Conservation (phyloP, 352 stramenopile species). For the Phytophthora colocasiae region DNA sequence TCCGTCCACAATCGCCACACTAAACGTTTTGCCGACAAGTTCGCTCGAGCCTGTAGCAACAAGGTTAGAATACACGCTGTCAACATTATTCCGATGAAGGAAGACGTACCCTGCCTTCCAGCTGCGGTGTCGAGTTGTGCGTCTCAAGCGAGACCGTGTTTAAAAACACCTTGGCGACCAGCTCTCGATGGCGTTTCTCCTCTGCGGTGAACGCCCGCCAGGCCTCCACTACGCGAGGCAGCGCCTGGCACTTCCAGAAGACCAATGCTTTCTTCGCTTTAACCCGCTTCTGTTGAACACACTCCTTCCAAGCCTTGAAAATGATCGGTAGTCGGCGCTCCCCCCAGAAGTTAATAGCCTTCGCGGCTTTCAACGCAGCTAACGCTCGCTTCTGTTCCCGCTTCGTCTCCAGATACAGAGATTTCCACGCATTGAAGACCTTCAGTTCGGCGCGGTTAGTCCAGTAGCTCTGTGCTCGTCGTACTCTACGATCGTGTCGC, state of each 20-base stretch:
- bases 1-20: conserved; percentile 59
- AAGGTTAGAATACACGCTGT: not conserved
- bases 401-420: conserved; percentile 14
- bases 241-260: conserved; percentile 75
- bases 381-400: conserved; percentile 36
- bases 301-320: conserved; percentile 54
- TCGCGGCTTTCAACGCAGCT: conserved; percentile 42
- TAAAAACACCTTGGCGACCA: conserved; percentile 69
- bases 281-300: conserved; percentile 45
- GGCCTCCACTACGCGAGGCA: conserved; percentile 63
- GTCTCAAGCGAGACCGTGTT: conserved; percentile 66
- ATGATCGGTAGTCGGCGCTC: conserved; percentile 55
- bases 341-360: conserved; percentile 71
- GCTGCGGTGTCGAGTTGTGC: conserved; percentile 72
- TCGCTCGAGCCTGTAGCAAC: conserved; percentile 45
- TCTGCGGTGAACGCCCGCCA: conserved; percentile 47
- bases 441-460: conserved; percentile 61
- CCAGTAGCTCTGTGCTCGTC: conserved; percentile 67
- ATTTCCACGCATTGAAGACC: conserved; percentile 63
- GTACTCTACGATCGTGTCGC: conserved; percentile 51
- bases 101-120: conserved; percentile 47
- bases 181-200: conserved; percentile 38
- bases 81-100: too few species aligned
- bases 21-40: conserved; percentile 49
- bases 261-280: conserved; percentile 64